Conservation (phyloP, 2,329 filamentous ascomycete species). For the Verticillium longisporum region DNA sequence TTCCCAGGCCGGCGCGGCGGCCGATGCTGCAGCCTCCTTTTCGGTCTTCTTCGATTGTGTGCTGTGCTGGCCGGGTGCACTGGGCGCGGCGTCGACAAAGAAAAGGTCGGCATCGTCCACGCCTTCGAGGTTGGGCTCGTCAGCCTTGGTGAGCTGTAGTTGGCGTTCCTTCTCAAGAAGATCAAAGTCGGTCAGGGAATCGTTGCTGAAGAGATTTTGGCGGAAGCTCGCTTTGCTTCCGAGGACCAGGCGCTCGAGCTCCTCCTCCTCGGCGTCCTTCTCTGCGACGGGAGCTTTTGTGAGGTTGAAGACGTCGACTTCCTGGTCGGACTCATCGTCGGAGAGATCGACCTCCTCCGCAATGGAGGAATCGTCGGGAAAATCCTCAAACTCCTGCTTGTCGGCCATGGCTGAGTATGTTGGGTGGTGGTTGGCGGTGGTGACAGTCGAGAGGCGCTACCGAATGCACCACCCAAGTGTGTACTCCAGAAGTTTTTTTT, state of each 20-base stretch:
- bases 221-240: slow-evolving; percentile 81
- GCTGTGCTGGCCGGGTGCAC: slow-evolving; percentile 23
- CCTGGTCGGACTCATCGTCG: slow-evolving; percentile 16
- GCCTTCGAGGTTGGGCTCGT: slow-evolving; percentile 47
- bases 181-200: slow-evolving; percentile 26
- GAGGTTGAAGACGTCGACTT: slow-evolving; percentile 16
- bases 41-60: slow-evolving; percentile 17
- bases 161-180: slow-evolving; percentile 21
- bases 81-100: slow-evolving; percentile 63
- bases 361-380: slow-evolving; percentile 11
- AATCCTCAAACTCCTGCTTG: slow-evolving; percentile 12
- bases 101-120: slow-evolving; percentile 76
- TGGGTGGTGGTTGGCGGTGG: neutral
- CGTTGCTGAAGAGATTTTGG: slow-evolving; percentile 59
- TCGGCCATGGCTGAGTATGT: slow-evolving; percentile 8
- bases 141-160: slow-evolving; percentile 20
- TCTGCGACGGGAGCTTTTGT: slow-evolving; percentile 32
- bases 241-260: slow-evolving; percentile 82
- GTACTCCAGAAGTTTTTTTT: slow-evolving; percentile 11
- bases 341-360: slow-evolving; percentile 7
- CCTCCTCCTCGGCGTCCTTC: slow-evolving; percentile 77
- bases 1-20: slow-evolving; percentile 63
- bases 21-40: slow-evolving; percentile 3
- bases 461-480: neutral
- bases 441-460: neutral